phyloP scores from a whole-genome alignment of 805 yeast species.

The Dipodascopsis tothii region DNA sequence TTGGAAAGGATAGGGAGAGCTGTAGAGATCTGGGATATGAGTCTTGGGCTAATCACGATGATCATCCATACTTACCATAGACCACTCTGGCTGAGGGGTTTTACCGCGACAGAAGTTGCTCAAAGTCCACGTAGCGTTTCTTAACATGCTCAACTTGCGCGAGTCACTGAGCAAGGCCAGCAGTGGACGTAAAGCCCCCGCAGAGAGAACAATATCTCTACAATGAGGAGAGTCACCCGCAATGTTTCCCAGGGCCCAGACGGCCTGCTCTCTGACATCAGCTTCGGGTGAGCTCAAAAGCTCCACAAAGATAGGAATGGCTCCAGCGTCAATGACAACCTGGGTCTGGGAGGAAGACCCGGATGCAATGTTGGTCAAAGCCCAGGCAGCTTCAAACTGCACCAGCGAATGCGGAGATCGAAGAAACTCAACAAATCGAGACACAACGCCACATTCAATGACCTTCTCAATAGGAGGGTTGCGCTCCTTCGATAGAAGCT shows the following conservation, averaged over 20 bases:
- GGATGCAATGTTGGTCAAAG: conserved; percentile 95
- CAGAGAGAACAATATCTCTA: conserved; percentile 80
- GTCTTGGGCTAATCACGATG: background rate
- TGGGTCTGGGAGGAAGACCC: conserved; percentile 85
- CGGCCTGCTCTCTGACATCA: conserved; percentile 96
- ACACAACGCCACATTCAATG: conserved; percentile 87
- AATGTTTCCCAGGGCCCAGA: conserved; percentile 98
- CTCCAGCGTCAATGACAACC: conserved; percentile 86
- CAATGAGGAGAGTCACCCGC: conserved; percentile 92
- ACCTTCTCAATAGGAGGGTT: conserved; percentile 95
- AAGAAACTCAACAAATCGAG: conserved; percentile 83
- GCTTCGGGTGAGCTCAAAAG: conserved; percentile 70
- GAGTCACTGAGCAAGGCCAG: conserved; percentile 68
- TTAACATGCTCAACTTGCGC: conserved; percentile 70
- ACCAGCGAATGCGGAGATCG: conserved; percentile 66
- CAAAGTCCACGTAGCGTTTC: conserved; percentile 98
- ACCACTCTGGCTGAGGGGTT: conserved; percentile 95
- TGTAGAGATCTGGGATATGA: conserved; percentile 46
- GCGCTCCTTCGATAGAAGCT: conserved; percentile 84
- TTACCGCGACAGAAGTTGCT: conserved; percentile 95
- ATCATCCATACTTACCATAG: conserved; percentile 30
- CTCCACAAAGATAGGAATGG: conserved; percentile 84
- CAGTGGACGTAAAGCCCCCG: conserved; percentile 86
- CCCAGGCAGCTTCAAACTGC: conserved; percentile 99
- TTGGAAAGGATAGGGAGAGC: conserved; percentile 90